Evolutionary conservation across 2,329 filamentous ascomycete species (phyloP).

Genomic region (Fusarium abutilonis): DNA sequence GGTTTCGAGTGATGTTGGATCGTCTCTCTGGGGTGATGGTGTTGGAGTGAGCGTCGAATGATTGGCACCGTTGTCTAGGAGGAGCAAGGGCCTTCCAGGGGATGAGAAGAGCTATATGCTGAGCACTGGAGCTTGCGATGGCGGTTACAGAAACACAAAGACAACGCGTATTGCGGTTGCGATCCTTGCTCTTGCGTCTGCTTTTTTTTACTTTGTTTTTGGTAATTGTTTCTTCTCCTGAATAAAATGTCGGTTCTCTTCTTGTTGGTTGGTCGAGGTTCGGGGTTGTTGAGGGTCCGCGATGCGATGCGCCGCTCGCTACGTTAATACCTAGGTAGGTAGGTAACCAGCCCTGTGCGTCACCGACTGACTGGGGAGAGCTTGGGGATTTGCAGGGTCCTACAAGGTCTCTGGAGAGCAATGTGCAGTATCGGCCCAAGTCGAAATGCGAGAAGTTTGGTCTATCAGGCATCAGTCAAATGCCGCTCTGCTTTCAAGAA

Average conservation of each 20-base stretch:
- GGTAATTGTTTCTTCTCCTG: neutral
- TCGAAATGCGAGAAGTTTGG: neutral
- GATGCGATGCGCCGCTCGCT: slow-evolving; percentile 33
- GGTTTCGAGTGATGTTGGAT: slow-evolving; percentile 35
- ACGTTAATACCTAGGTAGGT: neutral
- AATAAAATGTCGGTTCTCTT: neutral
- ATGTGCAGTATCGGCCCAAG: neutral
- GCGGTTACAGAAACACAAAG: neutral
- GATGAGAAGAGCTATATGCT: neutral
- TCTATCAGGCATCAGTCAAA: too few species aligned
- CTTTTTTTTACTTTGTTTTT: neutral
- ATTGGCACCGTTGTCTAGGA: slow-evolving; percentile 44
- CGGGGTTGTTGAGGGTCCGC: slow-evolving; percentile 32
- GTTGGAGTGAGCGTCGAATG: slow-evolving; percentile 34
- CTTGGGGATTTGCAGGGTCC: slow-evolving; percentile 30
- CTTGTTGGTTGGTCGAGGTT: slow-evolving; percentile 9
- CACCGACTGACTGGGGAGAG: slow-evolving; percentile 29
- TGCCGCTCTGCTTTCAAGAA: too few species aligned
- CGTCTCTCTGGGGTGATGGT: slow-evolving; percentile 25
- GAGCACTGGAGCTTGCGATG: neutral
- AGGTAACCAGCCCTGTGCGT: slow-evolving; percentile 36
- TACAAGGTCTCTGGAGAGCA: slow-evolving; percentile 2
- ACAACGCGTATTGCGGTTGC: neutral
- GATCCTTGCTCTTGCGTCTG: neutral
- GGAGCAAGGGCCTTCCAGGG: slow-evolving; percentile 36